phyloP scores from a whole-genome alignment of 305 asterid species.

The Petunia hybrid region DNA sequence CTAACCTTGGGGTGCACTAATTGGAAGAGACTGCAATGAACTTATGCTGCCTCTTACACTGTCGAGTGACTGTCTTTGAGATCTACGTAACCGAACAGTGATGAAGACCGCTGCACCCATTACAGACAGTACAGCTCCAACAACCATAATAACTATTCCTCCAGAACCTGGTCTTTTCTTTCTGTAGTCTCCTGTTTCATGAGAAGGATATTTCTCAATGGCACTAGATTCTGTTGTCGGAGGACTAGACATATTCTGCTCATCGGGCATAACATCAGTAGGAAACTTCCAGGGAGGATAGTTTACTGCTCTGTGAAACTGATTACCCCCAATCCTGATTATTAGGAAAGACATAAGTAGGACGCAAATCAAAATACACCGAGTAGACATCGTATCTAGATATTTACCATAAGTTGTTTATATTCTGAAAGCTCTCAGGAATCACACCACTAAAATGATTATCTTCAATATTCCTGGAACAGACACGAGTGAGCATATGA shows the following conservation, averaged over 20 bases:
- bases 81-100: constrained; percentile 43
- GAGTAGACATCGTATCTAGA: constrained; percentile 29
- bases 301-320: constrained; percentile 60
- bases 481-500: constrained; percentile 34
- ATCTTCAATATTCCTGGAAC: constrained; percentile 82
- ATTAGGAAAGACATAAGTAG: constrained; percentile 34
- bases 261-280: constrained; percentile 55
- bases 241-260: constrained; percentile 65
- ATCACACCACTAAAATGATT: constrained; percentile 94
- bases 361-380: background rate
- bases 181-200: constrained; percentile 39
- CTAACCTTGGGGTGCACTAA: constrained; percentile 27
- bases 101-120: constrained; percentile 55
- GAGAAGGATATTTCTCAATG: constrained; percentile 61
- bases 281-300: constrained; percentile 87
- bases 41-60: constrained; percentile 48
- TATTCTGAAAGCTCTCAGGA: constrained; percentile 74
- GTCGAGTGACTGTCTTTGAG: constrained; percentile 39
- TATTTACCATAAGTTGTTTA: constrained; percentile 73
- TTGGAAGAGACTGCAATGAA: constrained; percentile 55
- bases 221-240: constrained; percentile 73
- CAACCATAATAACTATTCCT: constrained; percentile 49
- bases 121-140: constrained; percentile 62
- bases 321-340: constrained; percentile 81
- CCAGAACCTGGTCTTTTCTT: constrained; percentile 51